Base-by-base conservation (phyloP, 2,329 filamentous ascomycete genomes). In the Trichophyton simii region DNA sequence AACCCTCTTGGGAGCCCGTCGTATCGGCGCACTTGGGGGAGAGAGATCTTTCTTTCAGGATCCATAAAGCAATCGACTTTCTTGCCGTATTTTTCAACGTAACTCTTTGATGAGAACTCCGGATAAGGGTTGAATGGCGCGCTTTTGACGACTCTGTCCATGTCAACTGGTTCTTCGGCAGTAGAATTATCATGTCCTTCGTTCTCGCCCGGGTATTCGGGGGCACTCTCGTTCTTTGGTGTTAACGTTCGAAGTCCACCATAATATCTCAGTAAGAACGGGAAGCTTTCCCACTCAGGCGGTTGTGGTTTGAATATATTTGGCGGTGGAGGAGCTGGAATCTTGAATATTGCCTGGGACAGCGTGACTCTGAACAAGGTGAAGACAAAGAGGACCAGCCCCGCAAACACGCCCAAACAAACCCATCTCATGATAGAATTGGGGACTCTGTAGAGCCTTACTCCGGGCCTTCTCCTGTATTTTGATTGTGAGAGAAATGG, bases 241-340 rank as follows among this genome's bases (percentile, higher is more conserved):
- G 88, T 83, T 64, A 99, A 71, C 0, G 82, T 87, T 65, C 86
- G 81, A 63, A 99, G 81, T 0, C 94, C 94, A 13, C 91, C 92
- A 72, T 96, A 94, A 72, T 96, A 99, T 65, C 91, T 82, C 63
- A 86, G 87, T 64, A 99, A 74, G 69, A 96, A 95, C 0, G 85
- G 84, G 71, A 95, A 97, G 8, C 82, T 83, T 71, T 95, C 89
- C 91, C 91, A 97, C n/a, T 67, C 65, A 0, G 85, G 83, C 11
- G 89, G 58, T n/a, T 46, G 8, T 9, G 31, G 57, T 9, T 36
- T 63, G 9, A 63, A 60, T 57, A 64, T 59, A 66, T 57, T 60
- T 66, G 60, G 55, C 79, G 79, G 36, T 82, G 80, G 59, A 81
- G 72, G 64, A 82, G 77, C 22, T 87, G 76, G 63, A 78, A 80